Base-by-base conservation (phyloP, 164 flowering plant species). In the Berberis thunbergii region DNA sequence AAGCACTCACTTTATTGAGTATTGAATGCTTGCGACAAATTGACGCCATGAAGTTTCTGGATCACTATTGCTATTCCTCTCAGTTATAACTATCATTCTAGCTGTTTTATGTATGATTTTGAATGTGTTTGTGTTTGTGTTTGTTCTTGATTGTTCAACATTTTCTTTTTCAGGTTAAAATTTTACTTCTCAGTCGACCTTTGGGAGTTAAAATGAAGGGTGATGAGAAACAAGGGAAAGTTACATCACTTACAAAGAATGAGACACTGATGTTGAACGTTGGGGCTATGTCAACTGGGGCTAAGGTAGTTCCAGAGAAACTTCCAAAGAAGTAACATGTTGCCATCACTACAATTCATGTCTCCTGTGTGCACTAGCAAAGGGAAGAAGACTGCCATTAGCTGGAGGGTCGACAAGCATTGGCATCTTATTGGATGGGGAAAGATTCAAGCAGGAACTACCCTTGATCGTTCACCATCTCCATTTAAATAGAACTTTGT, bases 341-440 rank as follows among this genome's bases (percentile, higher is more conserved):
- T 68, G 96, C 91, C 1, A 92, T 85, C 26, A 74, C 72, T 89
- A 69, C 91, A 84, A 58, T 86, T 92, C 2, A 89, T 91, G 0
- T 81, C 93, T 45, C 96, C 98, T 0, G 98, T 89, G 38, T 92
- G 98, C 80, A 92, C 96, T 44, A 87, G 91, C 79, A 82, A 67
- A 75, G 96, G 91, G 2, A 96, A 87, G 84, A 92, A 92, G 75
- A 80, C 86, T 64, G 98, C 96, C 3, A 81, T 92, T 2, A 92
- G 96, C 60, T 72, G 94, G 8, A 70, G 91, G 45, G 86, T 92
- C 10, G 97, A 87, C 75, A 84, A 84, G 78, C 89, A 86, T 61
- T 89, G 97, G 97, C 89, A 89, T 50, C 87, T 86, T 8, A 92
- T 92, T 65, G 97, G 97, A 0, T 92, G 96, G 97, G 98, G 98